Conservation (phyloP, 345 rosid species). For the Mangifera indica region DNA sequence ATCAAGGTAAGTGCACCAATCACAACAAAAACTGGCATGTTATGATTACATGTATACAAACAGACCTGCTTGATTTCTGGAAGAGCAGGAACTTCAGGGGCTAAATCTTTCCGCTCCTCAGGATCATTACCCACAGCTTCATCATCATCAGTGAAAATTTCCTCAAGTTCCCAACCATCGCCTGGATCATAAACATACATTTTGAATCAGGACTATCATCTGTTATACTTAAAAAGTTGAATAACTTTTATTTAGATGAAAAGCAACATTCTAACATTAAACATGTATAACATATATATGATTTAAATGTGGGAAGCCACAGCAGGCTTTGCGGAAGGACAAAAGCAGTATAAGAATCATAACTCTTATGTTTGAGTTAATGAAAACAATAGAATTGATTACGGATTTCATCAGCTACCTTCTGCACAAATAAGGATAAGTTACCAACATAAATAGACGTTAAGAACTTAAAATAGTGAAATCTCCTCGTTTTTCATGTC, state of each 20-base stretch:
- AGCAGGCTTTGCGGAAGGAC: neutral
- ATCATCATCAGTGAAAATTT: slow-evolving; percentile 96
- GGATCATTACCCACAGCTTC: slow-evolving; percentile 93
- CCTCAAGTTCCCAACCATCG: slow-evolving; percentile 99
- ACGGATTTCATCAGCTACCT: too few species aligned
- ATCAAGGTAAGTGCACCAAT: neutral
- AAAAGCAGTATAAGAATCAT: neutral
- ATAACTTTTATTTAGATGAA: neutral
- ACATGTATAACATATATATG: neutral
- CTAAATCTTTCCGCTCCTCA: slow-evolving; percentile 91
- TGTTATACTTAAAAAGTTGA: neutral
- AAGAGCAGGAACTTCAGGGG: slow-evolving; percentile 92
- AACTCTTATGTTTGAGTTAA: neutral
- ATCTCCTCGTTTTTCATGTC: too few species aligned
- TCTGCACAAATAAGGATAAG: neutral
- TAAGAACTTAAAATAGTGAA: too few species aligned
- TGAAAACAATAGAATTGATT: neutral
- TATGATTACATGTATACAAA: neutral
- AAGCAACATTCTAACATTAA: neutral
- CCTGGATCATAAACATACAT: slow-evolving; percentile 42
- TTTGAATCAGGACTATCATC: slow-evolving; percentile 4
- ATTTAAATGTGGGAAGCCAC: neutral
- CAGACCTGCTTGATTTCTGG: slow-evolving; percentile 92
- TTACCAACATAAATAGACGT: neutral
- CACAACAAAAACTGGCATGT: slow-evolving; percentile 9